These are phyloP conservation scores for Scutellaria baicalensis DNA, from an alignment of 257 asterid genomes.

Conservation along the genomic window DNA sequence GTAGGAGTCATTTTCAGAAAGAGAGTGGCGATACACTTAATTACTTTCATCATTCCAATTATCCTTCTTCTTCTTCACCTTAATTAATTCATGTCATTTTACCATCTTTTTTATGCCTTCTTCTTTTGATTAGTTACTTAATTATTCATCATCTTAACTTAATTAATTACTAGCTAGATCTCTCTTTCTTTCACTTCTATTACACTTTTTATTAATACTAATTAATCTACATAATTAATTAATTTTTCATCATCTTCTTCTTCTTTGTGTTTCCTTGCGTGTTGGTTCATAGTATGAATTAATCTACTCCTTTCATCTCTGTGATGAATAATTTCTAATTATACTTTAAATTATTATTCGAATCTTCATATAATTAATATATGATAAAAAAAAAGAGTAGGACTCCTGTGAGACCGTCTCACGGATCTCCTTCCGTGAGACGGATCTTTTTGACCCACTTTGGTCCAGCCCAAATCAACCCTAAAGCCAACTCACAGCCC, in stretches of 20 bases:
- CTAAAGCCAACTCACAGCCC: no score
- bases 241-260: no score
- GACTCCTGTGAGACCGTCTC: no score
- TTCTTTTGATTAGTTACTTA: not conserved
- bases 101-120: not conserved
- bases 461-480: no score
- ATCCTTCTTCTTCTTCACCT: constrained; percentile 17
- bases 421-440: no score
- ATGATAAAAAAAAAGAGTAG: no score
- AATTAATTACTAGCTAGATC: no score
- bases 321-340: not conserved
- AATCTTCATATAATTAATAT: no score
- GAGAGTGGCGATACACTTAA: constrained; percentile 7
- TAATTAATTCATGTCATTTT: not conserved
- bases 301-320: not conserved
- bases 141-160: not conserved
- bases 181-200: no score
- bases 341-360: no score
- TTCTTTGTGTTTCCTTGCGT: not conserved
- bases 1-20: constrained; percentile 16
- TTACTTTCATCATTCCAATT: constrained; percentile 23
- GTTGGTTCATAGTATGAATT: not conserved
- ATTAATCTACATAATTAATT: not conserved
- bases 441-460: no score
- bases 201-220: not conserved